Conservation (phyloP, 306 rosid species). For the Fragaria vesca region DNA sequence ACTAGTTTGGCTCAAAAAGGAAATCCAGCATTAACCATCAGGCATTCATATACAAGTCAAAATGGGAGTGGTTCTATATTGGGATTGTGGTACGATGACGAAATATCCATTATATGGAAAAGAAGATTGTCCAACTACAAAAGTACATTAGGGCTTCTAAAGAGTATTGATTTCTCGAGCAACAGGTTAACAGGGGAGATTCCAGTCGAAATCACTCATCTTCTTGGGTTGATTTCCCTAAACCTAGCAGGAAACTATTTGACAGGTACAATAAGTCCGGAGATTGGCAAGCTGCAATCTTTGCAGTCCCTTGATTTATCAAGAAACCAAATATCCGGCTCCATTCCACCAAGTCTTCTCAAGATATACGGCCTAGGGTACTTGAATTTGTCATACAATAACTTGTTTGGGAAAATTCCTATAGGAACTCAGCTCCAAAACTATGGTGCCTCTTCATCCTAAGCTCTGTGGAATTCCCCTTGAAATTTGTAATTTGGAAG, state of each 20-base stretch:
- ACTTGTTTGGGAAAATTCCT: constrained; percentile 11
- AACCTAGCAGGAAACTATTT: constrained; percentile 20
- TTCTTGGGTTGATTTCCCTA: constrained; percentile 17
- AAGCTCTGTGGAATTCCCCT: constrained; percentile 19
- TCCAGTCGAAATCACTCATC: constrained; percentile 4
- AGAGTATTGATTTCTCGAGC: constrained; percentile 16
- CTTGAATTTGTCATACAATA: constrained; percentile 21
- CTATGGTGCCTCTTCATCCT: not conserved
- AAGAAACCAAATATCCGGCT: not conserved
- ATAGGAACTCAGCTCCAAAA: not conserved
- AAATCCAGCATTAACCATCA: too few relatives aligned
- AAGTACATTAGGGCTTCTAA: not conserved
- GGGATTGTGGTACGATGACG: too few relatives aligned
- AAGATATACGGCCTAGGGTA: not conserved
- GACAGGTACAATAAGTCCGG: not conserved
- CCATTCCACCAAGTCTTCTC: constrained; percentile 1
- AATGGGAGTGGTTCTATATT: too few relatives aligned
- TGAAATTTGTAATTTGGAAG: too few relatives aligned
- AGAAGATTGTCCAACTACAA: not conserved
- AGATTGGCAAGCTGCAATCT: constrained; percentile 9
- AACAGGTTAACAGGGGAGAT: not conserved
- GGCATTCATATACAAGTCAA: too few relatives aligned
- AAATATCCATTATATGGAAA: not conserved
- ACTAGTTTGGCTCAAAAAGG: not conserved
- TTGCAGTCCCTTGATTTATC: constrained; percentile 21